These are phyloP conservation scores for Quaeritorhiza haematococci DNA, from an alignment of 371 early-diverging fungal species.

Conservation along the genomic window DNA sequence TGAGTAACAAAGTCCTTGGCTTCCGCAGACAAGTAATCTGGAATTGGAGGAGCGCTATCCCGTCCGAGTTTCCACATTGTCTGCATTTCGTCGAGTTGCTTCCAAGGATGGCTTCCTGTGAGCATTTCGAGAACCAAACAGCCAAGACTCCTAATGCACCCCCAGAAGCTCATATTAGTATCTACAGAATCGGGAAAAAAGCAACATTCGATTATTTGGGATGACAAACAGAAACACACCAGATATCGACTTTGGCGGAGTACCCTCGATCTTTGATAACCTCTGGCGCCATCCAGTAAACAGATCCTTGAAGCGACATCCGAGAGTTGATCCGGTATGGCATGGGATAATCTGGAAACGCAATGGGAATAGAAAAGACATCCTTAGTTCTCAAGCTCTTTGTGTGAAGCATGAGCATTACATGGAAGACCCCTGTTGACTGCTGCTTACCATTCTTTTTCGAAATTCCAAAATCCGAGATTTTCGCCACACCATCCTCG, in stretches of 20 bases:
- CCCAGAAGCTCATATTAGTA: background rate
- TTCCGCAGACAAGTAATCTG: conserved; percentile 12
- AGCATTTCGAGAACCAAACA: conserved; percentile 3
- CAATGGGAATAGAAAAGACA: too few species aligned
- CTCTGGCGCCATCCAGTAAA: conserved; percentile 46
- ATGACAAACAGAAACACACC: conserved; percentile 13
- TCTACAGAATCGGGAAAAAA: background rate
- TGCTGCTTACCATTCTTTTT: conserved; percentile 69
- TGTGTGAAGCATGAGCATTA: conserved; percentile 34
- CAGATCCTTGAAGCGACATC: conserved; percentile 24
- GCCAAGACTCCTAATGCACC: background rate
- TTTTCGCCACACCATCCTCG: conserved; percentile 84
- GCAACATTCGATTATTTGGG: background rate
- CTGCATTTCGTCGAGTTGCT: conserved; percentile 2
- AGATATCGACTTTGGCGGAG: conserved; percentile 41
- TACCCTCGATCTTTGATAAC: conserved; percentile 41
- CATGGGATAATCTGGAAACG: too few species aligned
- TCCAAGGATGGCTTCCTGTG: conserved; percentile 4
- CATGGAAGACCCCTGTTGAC: too few species aligned
- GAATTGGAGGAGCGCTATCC: conserved; percentile 31
- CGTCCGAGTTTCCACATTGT: conserved; percentile 32
- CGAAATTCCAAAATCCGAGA: conserved; percentile 96
- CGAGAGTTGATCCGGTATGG: background rate
- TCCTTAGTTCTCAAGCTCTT: conserved; percentile 26
- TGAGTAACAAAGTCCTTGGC: conserved; percentile 18